phyloP scores from a whole-genome alignment of 176 grass and related monocot species.

The Themeda triandra region DNA sequence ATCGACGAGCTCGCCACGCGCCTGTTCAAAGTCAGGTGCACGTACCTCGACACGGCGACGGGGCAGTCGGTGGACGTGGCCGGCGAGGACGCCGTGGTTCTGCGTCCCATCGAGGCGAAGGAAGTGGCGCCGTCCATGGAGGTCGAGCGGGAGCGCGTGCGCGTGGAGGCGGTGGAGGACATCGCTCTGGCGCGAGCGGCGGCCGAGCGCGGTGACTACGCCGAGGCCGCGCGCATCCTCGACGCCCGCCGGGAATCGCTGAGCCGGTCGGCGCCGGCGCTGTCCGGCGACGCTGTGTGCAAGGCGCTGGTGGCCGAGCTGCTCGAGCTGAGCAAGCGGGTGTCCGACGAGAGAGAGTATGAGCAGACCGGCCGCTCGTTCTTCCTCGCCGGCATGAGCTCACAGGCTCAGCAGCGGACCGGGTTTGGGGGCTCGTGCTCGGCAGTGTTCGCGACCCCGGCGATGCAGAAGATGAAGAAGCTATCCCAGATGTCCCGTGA shows the following conservation, averaged over 20 bases:
- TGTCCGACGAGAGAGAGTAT: conserved; percentile 21
- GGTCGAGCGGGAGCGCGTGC: neutral
- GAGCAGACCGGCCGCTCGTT: conserved; percentile 44
- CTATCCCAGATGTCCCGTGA: neutral
- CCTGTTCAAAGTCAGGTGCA: neutral
- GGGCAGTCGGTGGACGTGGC: neutral
- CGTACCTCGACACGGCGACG: neutral
- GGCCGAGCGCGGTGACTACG: conserved; percentile 20
- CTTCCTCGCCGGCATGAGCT: conserved; percentile 50
- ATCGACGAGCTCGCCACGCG: neutral
- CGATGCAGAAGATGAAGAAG: neutral
- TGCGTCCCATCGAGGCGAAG: neutral
- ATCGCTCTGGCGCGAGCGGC: neutral
- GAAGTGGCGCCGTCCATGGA: neutral
- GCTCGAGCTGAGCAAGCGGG: conserved; percentile 4
- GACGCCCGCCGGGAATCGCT: conserved; percentile 21
- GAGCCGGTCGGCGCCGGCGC: too few relatives aligned
- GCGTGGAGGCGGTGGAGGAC: neutral
- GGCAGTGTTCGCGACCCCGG: neutral
- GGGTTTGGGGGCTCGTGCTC: neutral
- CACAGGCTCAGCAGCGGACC: conserved; percentile 44
- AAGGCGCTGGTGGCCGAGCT: conserved; percentile 13
- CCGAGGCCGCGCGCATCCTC: conserved; percentile 33
- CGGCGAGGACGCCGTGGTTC: neutral
- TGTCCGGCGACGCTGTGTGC: neutral